Base-by-base conservation (phyloP, 768 basidiomycete genomes). In the Leccinum disarticulatum region DNA sequence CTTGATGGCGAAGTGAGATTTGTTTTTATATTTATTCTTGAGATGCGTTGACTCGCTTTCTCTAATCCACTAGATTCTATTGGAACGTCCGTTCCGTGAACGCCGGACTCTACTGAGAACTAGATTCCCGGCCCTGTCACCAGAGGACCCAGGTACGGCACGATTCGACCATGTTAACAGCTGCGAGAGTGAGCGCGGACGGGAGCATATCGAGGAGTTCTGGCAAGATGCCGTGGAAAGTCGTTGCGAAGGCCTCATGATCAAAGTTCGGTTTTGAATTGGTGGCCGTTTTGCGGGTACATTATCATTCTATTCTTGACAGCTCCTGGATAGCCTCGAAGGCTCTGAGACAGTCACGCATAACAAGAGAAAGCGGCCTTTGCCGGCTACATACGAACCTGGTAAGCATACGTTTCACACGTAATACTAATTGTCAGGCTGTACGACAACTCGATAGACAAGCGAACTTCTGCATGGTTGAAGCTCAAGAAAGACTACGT, bases 401-500 rank as follows among this genome's bases (percentile, higher is more conserved):
- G 81, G 88, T 81, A 58, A 51, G 76, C 28, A 31, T 28, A 17
- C 48, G 28, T 43, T 61, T 62, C 49, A 50, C 9, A 57, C 25
- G 28, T 36, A 55, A 25, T 6, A 22, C 54, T 19, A 15, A 25
- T 31, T 22, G 50, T 28, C 19, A 1, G 9, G 27, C 54, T 17
- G 13, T 35, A 54, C n/a, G 48, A 54, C 15, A 43, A 49, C 8
- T 8, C 28, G 52, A 52, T 79, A 73, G 94, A 96, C 74, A 91
- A 91, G 72, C 79, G 95, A 62, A 91, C 89, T 19, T 87, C 82
- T 28, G 87, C 90, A 3, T 96, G 95, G 95, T 70, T 95, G 57
- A 95, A 95, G 71, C 79, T 96, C 48, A 97, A 97, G 76, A 94
- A 92, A 68, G 95, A 96, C 70, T 97, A 95, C 70, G 87, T 95